Evolutionary conservation across 2,329 filamentous ascomycete species (phyloP), one percentile per base, ranked within the genome.

Genomic region (Thielaviopsis musarum): DNA sequence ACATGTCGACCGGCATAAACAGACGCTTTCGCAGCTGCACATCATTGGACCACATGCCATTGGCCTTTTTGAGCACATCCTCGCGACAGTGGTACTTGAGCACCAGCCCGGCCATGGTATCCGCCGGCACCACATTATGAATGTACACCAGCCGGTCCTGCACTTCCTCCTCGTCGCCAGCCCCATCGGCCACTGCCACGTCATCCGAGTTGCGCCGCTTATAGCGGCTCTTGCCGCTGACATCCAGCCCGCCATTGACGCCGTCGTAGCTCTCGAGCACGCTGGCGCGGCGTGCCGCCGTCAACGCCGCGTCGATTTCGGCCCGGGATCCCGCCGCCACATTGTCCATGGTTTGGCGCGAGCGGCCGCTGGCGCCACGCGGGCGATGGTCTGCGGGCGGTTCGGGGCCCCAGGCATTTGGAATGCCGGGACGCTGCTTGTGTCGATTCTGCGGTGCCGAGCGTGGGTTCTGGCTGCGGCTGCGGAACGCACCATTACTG

Each of bases 31-130:
- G 83, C 54, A 84, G 82, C 69, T 96, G 91, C 41, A 97, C 85
- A 68, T 97, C 93, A 64, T 90, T 88, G 6, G 90, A 88, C 93
- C 93, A 98, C 67, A 98, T 83, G 12, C 93, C 83, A 69, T 98
- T 98, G 48, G 89, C 84, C 69, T 88, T 93, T 61, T 88, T 80
- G 64, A 98, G 84, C 1, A 86, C 79, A 54, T 91, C 85, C 59
- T 90, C 83, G 63, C 87, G 82, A 69, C 91, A 97, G 66, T 88
- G 85, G 71, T 94, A 98, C 66, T 85, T 87, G 64, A 98, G 84
- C 57, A 93, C 86, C 56, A 98, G 83, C 2, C 93, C 91, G 1
- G 91, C 90, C 65, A 97, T 83, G 1, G 90, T 97, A 71, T 98
- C 93, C 52, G 80, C 80, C 15, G 84, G 80, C 65, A 84, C 80